Evolutionary conservation across 2,329 filamentous ascomycete genomes (phyloP).

Genomic region (Diplodia seriata): DNA sequence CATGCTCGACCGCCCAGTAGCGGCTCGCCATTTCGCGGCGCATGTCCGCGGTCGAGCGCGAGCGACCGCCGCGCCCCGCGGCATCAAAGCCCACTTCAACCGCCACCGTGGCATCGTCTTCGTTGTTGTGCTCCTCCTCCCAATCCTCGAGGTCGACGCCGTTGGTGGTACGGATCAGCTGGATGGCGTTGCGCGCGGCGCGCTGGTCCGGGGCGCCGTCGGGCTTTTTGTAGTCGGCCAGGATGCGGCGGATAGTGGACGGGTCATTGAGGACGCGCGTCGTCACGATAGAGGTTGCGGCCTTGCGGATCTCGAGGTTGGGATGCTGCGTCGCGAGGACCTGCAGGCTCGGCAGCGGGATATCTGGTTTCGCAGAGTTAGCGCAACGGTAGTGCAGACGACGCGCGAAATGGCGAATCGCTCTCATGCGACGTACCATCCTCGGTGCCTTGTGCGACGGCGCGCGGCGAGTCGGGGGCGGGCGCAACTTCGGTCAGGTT

Average conservation of each 20-base stretch:
- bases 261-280: conserved; percentile 23
- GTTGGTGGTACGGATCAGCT: conserved; percentile 27
- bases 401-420: conserved; percentile 29
- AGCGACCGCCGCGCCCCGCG: conserved; percentile 21
- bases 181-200: conserved; percentile 29
- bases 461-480: conserved; percentile 64
- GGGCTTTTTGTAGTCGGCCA: conserved; percentile 33
- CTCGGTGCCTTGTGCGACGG: conserved; percentile 66
- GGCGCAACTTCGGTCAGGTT: conserved; percentile 71
- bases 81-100: conserved; percentile 24
- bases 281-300: conserved; percentile 33
- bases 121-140: conserved; percentile 20
- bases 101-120: neutral
- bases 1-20: conserved; percentile 22
- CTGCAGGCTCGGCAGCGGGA: conserved; percentile 50
- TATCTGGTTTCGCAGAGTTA: conserved; percentile 59
- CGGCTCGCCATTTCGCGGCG: conserved; percentile 24
- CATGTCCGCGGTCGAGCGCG: conserved; percentile 24
- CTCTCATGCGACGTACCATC: conserved; percentile 56
- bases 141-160: conserved; percentile 31
- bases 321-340: conserved; percentile 48
- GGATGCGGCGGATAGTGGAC: conserved; percentile 49
- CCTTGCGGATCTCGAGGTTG: conserved; percentile 54
- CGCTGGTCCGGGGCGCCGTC: conserved; percentile 23
- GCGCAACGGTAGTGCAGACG: conserved; percentile 42